Conservation (phyloP, 1,284 basidiomycete genomes). For the Neonothopanus nambi region DNA sequence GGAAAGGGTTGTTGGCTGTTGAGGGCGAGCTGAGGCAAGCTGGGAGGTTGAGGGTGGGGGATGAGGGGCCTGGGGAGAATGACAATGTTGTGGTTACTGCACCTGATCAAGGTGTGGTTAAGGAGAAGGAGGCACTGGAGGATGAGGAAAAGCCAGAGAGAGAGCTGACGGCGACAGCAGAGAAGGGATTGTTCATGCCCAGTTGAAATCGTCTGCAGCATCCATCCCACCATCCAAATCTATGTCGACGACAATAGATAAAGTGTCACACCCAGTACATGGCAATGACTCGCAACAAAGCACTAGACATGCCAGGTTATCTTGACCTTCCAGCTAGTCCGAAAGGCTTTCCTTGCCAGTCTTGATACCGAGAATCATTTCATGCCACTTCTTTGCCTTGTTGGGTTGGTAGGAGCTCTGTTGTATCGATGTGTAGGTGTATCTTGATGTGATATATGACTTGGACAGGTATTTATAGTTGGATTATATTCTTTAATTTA, state of each 20-base stretch:
- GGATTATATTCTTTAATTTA: no score
- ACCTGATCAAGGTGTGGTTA: slow-evolving; percentile 24
- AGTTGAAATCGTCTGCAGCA: not conserved
- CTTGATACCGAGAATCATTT: no score
- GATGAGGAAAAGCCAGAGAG: not conserved
- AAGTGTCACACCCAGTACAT: not conserved
- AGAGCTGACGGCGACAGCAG: no score
- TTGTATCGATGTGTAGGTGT: no score
- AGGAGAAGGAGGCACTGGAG: not conserved
- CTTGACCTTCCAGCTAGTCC: slow-evolving; percentile 5
- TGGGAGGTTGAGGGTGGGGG: slow-evolving; percentile 1
- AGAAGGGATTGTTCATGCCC: no score
- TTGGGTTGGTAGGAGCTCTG: no score
- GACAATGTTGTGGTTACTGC: slow-evolving; percentile 33
- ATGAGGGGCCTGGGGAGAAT: slow-evolving; percentile 28
- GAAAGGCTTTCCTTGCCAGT: not conserved
- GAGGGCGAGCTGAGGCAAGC: not conserved
- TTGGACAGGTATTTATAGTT: no score
- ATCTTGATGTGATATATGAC: no score
- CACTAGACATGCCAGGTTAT: slow-evolving; percentile 8
- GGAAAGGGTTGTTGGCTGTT: not conserved
- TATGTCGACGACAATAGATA: not conserved
- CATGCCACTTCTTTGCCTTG: no score
- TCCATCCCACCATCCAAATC: not conserved
- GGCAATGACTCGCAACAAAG: not conserved